These are phyloP conservation scores for Penicillium dipodomyicola DNA, from an alignment of 495 filamentous ascomycete species.

Conservation along the genomic window DNA sequence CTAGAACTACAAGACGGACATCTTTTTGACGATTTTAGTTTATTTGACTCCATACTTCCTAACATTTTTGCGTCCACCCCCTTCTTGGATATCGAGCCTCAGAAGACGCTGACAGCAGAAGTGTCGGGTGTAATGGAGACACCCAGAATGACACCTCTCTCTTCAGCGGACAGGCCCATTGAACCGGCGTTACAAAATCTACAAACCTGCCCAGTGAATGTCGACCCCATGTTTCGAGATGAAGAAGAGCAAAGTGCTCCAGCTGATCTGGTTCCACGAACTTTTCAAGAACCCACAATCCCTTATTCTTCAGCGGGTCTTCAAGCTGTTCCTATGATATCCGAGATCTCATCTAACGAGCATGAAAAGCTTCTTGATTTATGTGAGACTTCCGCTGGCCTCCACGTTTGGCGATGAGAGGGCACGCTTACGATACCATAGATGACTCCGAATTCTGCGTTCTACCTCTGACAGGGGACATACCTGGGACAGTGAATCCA, in stretches of 20 bases:
- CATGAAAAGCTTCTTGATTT: constrained; percentile 1
- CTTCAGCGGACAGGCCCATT: neutral
- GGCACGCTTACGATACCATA: constrained; percentile 14
- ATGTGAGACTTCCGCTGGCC: neutral
- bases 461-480: constrained; percentile 19
- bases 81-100: neutral
- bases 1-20: neutral
- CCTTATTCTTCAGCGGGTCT: neutral
- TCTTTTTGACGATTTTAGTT: neutral
- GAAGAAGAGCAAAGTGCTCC: neutral
- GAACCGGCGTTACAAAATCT: neutral
- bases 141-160: neutral
- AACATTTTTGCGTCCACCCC: neutral
- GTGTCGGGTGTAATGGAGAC: neutral
- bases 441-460: constrained; percentile 25
- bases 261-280: neutral
- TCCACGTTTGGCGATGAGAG: neutral
- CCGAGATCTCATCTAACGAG: neutral
- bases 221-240: neutral
- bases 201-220: neutral
- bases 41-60: constrained; percentile 3
- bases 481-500: constrained; percentile 12
- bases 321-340: neutral
- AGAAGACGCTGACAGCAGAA: neutral
- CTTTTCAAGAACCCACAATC: neutral